phyloP scores from a whole-genome alignment of 1,139 yeast genomes.

The Debaryomyces fabryi region DNA sequence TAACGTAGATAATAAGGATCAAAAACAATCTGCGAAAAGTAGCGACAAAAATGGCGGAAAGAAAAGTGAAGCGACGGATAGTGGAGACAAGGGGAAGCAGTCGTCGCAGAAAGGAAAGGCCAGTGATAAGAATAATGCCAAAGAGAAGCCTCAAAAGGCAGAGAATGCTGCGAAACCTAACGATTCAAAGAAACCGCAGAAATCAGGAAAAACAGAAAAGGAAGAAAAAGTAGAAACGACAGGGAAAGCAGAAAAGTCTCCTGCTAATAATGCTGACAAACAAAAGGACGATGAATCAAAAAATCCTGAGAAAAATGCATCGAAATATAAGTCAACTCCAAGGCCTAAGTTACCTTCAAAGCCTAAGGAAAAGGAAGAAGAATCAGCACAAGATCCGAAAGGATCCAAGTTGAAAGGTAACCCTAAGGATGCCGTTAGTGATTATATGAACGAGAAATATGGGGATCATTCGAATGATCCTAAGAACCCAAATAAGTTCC shows the following conservation, averaged over 20 bases:
- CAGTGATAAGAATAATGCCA: background rate
- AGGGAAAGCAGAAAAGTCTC: background rate
- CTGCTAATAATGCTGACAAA: background rate
- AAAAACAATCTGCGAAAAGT: background rate
- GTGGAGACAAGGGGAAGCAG: background rate
- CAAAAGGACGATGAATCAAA: background rate
- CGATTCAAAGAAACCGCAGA: background rate
- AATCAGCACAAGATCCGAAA: background rate
- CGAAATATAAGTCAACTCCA: background rate
- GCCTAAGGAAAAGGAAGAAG: background rate
- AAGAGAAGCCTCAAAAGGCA: background rate
- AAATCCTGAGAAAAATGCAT: background rate
- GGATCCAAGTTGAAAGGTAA: background rate
- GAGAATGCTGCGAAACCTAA: background rate
- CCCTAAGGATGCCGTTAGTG: background rate
- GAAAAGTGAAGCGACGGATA: background rate
- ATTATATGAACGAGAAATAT: slow-evolving; percentile 2
- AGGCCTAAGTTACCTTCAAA: background rate
- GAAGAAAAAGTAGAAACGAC: background rate
- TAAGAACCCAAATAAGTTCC: slow-evolving; percentile 22
- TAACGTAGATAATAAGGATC: background rate
- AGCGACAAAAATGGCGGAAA: background rate
- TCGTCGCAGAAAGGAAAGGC: background rate
- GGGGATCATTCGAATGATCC: slow-evolving; percentile 12
- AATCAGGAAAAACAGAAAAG: background rate